Percentiles rank a stretch among this genome's conserved stretches.
These are phyloP conservation scores for Cladosporium cucumerinum DNA, from an alignment of 2,329 filamentous ascomycete genomes.

Conservation along the genomic window DNA sequence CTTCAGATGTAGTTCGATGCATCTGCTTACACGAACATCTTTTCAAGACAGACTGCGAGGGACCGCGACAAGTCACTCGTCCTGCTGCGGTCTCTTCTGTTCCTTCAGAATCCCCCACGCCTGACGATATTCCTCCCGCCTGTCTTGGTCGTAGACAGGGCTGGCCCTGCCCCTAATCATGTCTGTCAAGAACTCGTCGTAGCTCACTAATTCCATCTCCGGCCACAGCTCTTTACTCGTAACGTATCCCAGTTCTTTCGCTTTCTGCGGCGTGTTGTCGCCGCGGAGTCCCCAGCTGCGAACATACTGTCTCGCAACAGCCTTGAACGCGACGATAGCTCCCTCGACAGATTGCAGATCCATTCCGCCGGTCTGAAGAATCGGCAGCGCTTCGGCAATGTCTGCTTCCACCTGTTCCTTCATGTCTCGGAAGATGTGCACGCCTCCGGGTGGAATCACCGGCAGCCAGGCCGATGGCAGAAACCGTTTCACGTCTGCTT, in stretches of 20 bases:
- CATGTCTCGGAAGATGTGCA: conserved; percentile 37
- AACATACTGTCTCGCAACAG: conserved; percentile 44
- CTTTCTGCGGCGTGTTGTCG: conserved; percentile 54
- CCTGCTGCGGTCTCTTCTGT: not conserved
- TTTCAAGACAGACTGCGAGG: no score
- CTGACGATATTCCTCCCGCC: not conserved
- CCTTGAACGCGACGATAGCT: conserved; percentile 29
- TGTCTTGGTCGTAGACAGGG: not conserved
- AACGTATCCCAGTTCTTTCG: conserved; percentile 51
- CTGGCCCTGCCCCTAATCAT: conserved; percentile 40
- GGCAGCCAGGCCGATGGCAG: conserved; percentile 46
- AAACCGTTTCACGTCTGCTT: conserved; percentile 59
- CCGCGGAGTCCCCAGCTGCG: conserved; percentile 48
- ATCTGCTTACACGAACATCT: not conserved
- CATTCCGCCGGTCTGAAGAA: conserved; percentile 19
- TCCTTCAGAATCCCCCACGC: not conserved
- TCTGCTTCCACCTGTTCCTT: conserved; percentile 47
- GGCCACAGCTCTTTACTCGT: conserved; percentile 54
- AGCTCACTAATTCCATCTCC: conserved; percentile 43
- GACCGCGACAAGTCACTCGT: not conserved
- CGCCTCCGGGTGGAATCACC: conserved; percentile 44
- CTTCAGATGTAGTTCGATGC: not conserved
- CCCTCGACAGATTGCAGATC: conserved; percentile 32
- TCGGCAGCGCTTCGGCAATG: conserved; percentile 35
- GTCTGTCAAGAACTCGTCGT: conserved; percentile 41